phyloP scores from a whole-genome alignment of 2,329 filamentous ascomycete species.

The Penicillium sp. region DNA sequence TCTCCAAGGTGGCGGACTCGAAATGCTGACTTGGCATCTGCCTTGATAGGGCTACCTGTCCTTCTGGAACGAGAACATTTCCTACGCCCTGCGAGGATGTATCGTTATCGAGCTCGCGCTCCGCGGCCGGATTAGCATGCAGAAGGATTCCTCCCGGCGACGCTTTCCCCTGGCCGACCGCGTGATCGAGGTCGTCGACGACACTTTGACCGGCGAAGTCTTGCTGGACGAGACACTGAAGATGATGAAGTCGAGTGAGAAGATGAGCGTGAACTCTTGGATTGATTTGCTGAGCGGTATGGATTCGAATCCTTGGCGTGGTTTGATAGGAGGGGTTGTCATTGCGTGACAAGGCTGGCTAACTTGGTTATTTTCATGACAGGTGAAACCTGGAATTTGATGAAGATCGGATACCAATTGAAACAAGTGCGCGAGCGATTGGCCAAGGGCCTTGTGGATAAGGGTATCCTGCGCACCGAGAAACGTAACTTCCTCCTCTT shows the following conservation, averaged over 20 bases:
- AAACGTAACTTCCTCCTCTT: slow-evolving; percentile 99
- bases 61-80: slow-evolving; percentile 99
- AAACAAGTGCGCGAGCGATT: slow-evolving; percentile 98
- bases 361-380: slow-evolving; percentile 19
- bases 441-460: slow-evolving; percentile 96
- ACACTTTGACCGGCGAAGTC: slow-evolving; percentile 93
- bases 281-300: slow-evolving; percentile 98
- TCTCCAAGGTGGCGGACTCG: not conserved
- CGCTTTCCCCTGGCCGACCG: slow-evolving; percentile 91
- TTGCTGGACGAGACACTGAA: slow-evolving; percentile 96
- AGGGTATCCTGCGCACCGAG: slow-evolving; percentile 96
- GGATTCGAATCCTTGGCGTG: slow-evolving; percentile 22
- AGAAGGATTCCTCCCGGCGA: slow-evolving; percentile 88
- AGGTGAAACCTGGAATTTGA: slow-evolving; percentile 99
- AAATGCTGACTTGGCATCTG: slow-evolving; percentile 23
- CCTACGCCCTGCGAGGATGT: slow-evolving; percentile 93
- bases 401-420: slow-evolving; percentile 99
- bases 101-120: slow-evolving; percentile 98
- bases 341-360: slow-evolving; percentile 7
- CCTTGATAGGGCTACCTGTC: slow-evolving; percentile 81
- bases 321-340: not conserved
- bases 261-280: slow-evolving; percentile 99
- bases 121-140: slow-evolving; percentile 94
- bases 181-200: slow-evolving; percentile 94
- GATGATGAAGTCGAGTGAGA: slow-evolving; percentile 99